Evolutionary conservation across 2,329 filamentous ascomycete genomes (phyloP).

Genomic region (Calonectria crousiana): DNA sequence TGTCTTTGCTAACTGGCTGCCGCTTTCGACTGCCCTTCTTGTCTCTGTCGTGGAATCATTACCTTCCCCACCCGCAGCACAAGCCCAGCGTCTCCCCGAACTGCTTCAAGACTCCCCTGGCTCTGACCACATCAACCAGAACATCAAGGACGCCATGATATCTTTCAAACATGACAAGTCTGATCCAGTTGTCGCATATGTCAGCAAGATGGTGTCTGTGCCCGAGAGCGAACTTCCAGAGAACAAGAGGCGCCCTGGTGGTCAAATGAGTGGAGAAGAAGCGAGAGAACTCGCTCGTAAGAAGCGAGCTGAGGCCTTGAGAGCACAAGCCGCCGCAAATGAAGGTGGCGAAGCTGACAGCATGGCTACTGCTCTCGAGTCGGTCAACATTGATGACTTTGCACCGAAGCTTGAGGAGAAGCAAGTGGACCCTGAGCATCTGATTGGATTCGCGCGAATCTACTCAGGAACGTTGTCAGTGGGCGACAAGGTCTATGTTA

Average conservation of each 20-base stretch:
- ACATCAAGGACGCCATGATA: slow-evolving; percentile 83
- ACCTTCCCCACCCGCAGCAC: slow-evolving; percentile 84
- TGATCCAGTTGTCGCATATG: slow-evolving; percentile 90
- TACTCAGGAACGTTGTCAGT: slow-evolving; percentile 92
- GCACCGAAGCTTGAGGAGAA: slow-evolving; percentile 64
- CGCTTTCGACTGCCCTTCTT: slow-evolving; percentile 89
- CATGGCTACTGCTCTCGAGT: slow-evolving; percentile 71
- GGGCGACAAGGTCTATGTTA: slow-evolving; percentile 90
- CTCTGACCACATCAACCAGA: slow-evolving; percentile 74
- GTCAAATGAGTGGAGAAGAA: slow-evolving; percentile 85
- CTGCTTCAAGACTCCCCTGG: slow-evolving; percentile 86
- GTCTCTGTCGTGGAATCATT: slow-evolving; percentile 95
- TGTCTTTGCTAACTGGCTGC: slow-evolving; percentile 90
- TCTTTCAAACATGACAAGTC: slow-evolving; percentile 78
- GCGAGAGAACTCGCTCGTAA: slow-evolving; percentile 87
- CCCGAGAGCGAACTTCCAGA: slow-evolving; percentile 92
- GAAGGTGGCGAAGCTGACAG: slow-evolving; percentile 65
- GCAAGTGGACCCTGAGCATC: slow-evolving; percentile 81
- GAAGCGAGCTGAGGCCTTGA: slow-evolving; percentile 90
- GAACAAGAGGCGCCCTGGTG: slow-evolving; percentile 78
- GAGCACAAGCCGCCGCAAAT: slow-evolving; percentile 73
- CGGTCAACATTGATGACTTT: slow-evolving; percentile 68
- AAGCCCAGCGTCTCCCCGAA: slow-evolving; percentile 82
- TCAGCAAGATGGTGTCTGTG: slow-evolving; percentile 98
- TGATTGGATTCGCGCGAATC: slow-evolving; percentile 94